These are phyloP conservation scores for Zostera marina DNA, from an alignment of 116 monocot genomes.

Conservation along the genomic window DNA sequence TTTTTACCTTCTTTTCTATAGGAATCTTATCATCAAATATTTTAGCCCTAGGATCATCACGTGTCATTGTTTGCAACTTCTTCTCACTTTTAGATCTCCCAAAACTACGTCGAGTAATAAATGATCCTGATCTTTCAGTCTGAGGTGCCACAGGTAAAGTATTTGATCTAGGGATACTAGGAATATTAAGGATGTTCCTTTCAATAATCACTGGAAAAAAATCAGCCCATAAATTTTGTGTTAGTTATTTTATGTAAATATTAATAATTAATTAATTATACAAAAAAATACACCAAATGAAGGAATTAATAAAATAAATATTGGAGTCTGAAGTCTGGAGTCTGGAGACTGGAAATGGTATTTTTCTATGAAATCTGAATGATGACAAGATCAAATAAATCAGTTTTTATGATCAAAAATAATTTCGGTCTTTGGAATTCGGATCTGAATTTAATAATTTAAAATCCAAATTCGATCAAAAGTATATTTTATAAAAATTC, in stretches of 20 bases:
- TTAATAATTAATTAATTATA: not conserved
- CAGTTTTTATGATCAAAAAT: no score
- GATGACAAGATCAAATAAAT: no score
- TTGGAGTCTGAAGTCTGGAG: no score
- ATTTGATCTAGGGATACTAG: conserved; percentile 41
- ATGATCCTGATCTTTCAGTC: conserved; percentile 22
- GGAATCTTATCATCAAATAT: conserved; percentile 5
- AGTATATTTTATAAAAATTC: no score
- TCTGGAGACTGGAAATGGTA: no score
- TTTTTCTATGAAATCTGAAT: no score
- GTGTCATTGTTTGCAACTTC: not conserved
- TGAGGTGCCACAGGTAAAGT: conserved; percentile 42
- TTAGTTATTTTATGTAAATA: not conserved
- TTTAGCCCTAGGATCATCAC: conserved; percentile 3
- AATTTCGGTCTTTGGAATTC: no score
- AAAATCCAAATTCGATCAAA: no score
- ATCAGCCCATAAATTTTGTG: not conserved
- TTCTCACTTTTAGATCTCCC: conserved; percentile 15
- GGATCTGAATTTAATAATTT: no score
- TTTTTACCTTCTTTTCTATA: conserved; percentile 4
- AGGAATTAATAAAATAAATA: no score
- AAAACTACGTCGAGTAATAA: conserved; percentile 24
- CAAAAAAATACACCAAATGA: no score
- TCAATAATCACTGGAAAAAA: conserved; percentile 22
- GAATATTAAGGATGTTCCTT: conserved; percentile 31